Conservation (phyloP, 225 moss, liverwort and hornwort species). For the Physcomitrellopsis africana region DNA sequence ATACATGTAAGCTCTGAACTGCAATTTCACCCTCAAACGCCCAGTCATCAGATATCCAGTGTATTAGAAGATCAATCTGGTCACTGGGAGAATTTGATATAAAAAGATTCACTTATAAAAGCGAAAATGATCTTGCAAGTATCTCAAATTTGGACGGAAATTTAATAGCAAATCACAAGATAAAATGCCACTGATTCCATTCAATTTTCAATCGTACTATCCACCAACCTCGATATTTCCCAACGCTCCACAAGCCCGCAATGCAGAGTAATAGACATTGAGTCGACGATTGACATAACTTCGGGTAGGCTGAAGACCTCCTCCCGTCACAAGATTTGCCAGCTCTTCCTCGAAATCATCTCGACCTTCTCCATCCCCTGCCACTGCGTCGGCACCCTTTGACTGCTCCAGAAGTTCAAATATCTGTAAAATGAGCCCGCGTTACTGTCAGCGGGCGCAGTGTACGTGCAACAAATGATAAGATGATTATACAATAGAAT, state of each 20-base stretch:
- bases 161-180: not conserved
- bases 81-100: not conserved
- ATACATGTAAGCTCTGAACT: conserved; percentile 19
- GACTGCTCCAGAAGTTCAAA: conserved; percentile 83
- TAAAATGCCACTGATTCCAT: not conserved
- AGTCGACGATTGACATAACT: conserved; percentile 63
- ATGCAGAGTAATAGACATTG: conserved; percentile 67
- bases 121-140: not conserved
- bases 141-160: not conserved
- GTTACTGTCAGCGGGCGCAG: not conserved
- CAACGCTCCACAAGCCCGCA: conserved; percentile 52
- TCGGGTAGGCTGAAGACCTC: conserved; percentile 56
- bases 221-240: conserved; percentile 63
- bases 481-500: not conserved
- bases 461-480: not conserved
- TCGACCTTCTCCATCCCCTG: conserved; percentile 47
- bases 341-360: conserved; percentile 66
- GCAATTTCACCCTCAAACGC: not conserved
- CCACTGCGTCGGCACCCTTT: conserved; percentile 54
- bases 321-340: conserved; percentile 48
- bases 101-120: conserved; percentile 11
- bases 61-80: no score
- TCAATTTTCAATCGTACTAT: not conserved
- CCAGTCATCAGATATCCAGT: no score
- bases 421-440: conserved; percentile 45